These are phyloP conservation scores for Agrostemma githago DNA, from an alignment of 148 eudicot species.

Conservation along the genomic window DNA sequence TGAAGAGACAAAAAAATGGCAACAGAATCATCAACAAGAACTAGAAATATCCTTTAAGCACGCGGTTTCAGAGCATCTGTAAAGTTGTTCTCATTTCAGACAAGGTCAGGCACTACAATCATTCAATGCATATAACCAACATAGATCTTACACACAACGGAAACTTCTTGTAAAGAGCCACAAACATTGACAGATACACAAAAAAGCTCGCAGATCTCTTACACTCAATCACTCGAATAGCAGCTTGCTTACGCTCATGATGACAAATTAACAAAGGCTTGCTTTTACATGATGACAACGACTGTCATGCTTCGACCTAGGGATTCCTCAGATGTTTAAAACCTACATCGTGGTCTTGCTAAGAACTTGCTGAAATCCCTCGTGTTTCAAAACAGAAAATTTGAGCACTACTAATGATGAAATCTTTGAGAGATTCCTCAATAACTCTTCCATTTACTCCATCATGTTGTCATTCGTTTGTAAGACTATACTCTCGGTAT, in stretches of 20 bases:
- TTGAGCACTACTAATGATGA: neutral
- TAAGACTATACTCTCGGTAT: neutral
- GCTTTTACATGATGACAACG: neutral
- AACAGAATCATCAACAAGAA: neutral
- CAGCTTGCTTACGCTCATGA: neutral
- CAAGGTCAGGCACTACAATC: neutral
- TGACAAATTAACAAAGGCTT: neutral
- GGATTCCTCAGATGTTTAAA: neutral
- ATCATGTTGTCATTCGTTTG: neutral
- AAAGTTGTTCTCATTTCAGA: neutral
- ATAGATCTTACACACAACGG: neutral
- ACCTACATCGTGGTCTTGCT: neutral
- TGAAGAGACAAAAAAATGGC: neutral
- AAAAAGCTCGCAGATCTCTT: neutral
- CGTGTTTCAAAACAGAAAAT: neutral
- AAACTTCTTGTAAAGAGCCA: slow-evolving; percentile 11
- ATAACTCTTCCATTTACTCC: neutral
- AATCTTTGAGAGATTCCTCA: neutral
- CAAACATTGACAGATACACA: slow-evolving; percentile 1
- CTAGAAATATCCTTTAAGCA: neutral
- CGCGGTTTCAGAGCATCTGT: neutral
- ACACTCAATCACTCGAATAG: neutral
- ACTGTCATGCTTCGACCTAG: neutral
- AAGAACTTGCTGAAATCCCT: neutral
- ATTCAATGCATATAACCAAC: neutral